phyloP scores from a whole-genome alignment of 805 yeast genomes.

The Brettanomyces sp. region DNA sequence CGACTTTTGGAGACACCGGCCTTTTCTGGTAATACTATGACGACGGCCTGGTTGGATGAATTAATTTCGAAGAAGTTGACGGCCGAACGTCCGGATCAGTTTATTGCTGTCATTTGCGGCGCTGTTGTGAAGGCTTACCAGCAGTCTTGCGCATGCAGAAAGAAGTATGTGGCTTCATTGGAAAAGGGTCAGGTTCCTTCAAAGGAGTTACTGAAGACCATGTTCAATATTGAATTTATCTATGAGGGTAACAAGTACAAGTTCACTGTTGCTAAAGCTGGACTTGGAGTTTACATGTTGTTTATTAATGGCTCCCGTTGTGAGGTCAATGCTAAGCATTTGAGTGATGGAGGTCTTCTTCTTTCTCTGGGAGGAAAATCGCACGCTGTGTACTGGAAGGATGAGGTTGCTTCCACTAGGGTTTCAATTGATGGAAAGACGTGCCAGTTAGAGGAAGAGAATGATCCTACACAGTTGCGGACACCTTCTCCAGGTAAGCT shows the following conservation, averaged over 20 bases:
- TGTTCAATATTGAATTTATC: conserved; percentile 89
- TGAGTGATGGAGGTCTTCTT: conserved; percentile 91
- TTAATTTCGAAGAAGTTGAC: conserved; percentile 87
- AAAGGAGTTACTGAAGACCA: conserved; percentile 70
- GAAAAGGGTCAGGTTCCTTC: conserved; percentile 95
- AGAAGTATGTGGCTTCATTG: conserved; percentile 63
- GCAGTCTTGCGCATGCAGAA: conserved; percentile 59
- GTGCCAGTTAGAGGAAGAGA: conserved; percentile 87
- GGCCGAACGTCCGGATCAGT: conserved; percentile 92
- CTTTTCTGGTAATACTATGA: conserved; percentile 90
- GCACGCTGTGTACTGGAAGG: conserved; percentile 95
- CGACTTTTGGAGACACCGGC: conserved; percentile 93
- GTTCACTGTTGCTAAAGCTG: conserved; percentile 92
- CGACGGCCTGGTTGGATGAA: conserved; percentile 99
- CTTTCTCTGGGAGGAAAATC: conserved; percentile 85
- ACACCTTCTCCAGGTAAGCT: conserved; percentile 99
- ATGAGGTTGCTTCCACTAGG: conserved; percentile 92
- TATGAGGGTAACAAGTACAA: conserved; percentile 90
- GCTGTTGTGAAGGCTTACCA: conserved; percentile 94
- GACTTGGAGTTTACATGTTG: conserved; percentile 74
- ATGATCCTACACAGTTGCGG: conserved; percentile 96
- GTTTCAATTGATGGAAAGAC: conserved; percentile 93
- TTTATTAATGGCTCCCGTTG: conserved; percentile 90
- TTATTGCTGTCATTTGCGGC: conserved; percentile 89
- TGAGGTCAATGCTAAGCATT: conserved; percentile 77